Evolutionary conservation across 2,329 filamentous ascomycete genomes (phyloP), one percentile per base, ranked within the genome.

Genomic region (Malbranchea cinnamomea): DNA sequence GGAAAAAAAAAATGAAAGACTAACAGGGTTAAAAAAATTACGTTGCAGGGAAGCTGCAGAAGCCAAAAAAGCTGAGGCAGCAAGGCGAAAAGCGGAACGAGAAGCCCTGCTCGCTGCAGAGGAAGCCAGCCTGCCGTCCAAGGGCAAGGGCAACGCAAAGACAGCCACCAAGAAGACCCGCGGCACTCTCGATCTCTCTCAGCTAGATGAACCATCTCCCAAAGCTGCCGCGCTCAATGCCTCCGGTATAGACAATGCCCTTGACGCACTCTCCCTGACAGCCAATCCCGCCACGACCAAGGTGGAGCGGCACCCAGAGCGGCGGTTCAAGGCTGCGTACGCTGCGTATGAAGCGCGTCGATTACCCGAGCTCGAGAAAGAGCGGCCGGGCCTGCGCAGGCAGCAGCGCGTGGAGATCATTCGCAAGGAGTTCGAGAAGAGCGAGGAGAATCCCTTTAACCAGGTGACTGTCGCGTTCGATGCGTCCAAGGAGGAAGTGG

Each of bases 361-460:
- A 33, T 59, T 94, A 42, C 67, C 72, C 2, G 84, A 95, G 66
- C 82, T 94, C 68, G 80, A 87, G 49, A 62, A 71, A 32, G 84
- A 94, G 53, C 79, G 77, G 31, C 74, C 78, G 34, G 83, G 82
- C 1, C 55, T 95, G 49, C 66, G 85, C 34, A 64, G 80, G 43
- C 72, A 91, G 44, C 85, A 94, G 68, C 78, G 80, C 56, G 75
- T 85, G 46, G 79, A 87, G 39, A 67, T 76, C 48, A 80, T 92
- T 42, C 60, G 71, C 38, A 91, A 92, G 65, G 89, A 95, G 60
- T 98, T 95, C 54, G 79, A 92, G 56, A 91, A 83, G 65, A 80
- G 79, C 47, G 77, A 81, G 2, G 87, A 95, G 45, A 98, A 98
- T 54, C 89, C 89, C 9, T 89, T 92, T 60, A 93, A 93, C 59